Evolutionary conservation across 805 yeast genomes (phyloP), one percentile per base, ranked within the genome.

Genomic region (Candida vaughaniae): DNA sequence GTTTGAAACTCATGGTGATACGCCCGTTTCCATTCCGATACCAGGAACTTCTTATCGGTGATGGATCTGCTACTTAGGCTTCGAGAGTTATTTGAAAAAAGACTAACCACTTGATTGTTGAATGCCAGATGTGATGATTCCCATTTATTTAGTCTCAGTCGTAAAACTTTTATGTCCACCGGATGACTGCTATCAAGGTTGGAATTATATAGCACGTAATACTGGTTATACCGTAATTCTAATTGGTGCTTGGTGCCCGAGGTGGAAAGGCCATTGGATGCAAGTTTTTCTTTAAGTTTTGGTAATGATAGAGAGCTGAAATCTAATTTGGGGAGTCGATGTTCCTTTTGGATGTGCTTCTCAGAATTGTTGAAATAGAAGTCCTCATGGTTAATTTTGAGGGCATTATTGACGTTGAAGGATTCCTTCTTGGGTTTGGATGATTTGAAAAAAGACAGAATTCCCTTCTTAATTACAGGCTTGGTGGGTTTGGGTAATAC

Each of bases 131-230:
- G 69, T 16, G 61, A 53, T 55, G 56, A 45, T 51, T 88, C 96
- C 95, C 95, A 85, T 49, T 78, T 77, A 16, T 61, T 55, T 25
- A 90, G 65, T 35, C 73, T 73, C 36, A 71, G 76, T 32, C 76
- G 65, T 33, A 90, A 56, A 4, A 75, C 73, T 25, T 65, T 60
- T 16, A 78, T 80, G 17, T 76, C 59, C 3, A 75, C 75, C 0
- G 95, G 96, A 20, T 66, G 69, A 23, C 74, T 63, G 5, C 89
- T 74, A 52, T 88, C 96, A 29, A 80, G 71, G 51, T 88, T 88
- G 9, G 95, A 81, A 53, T 90, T 90, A 79, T 82, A 84, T 8
- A 88, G 53, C 22, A 80, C 77, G 38, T 83, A 78, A 64, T 80
- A 90, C 46, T 89, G 91, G 43, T 78, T 81, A 53, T 85, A 85